Evolutionary conservation across 257 asterid species (phyloP), one percentile per base, ranked within the genome.

Genomic region (Jacaranda mimosifolia): DNA sequence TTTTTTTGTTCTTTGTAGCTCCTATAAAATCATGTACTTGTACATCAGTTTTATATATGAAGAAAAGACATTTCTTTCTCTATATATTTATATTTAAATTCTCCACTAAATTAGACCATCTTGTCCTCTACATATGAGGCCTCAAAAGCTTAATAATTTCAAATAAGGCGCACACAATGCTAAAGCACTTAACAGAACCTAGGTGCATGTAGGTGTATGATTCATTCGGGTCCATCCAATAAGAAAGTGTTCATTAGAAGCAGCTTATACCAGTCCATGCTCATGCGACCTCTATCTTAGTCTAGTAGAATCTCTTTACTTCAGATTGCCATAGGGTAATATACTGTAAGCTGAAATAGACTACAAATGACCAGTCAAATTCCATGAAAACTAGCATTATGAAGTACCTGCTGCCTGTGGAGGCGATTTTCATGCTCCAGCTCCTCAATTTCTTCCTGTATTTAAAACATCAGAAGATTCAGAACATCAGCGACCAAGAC

Each of bases 371-470:
- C 63, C 9, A 68, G 21, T 60, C 66, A 80, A 79, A 66, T 72
- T 56, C 42, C 53, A 35, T 38, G 77, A 55, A 65, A 82, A 51
- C 52, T 48, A 56, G 74, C 70, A 46, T 32, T 39, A 63, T 68
- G 57, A 40, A 64, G 59, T 83, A 96, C 99, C 99, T 91, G 99
- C 86, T 96, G 97, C 78, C 89, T 86, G 74, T 96, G 99, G 79
- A 96, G 98, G 75, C 94, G 97, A 88, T 91, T 96, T 91, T 96
- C 98, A 63, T 74, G 96, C 83, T 96, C 99, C 75, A 96, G 98
- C 85, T 96, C 99, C 90, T 96, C 99, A 80, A 96, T 84, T 83
- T 93, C 99, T 82, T 96, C 99, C 99, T 96, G 84, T 76, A 87
- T 76, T 35, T 48, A 35, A 73, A 80, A 58, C 76, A 77, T 60